Evolutionary conservation across 2,329 filamentous ascomycete species (phyloP), one percentile per base, ranked within the genome.

Genomic region (Talaromyces piceae): DNA sequence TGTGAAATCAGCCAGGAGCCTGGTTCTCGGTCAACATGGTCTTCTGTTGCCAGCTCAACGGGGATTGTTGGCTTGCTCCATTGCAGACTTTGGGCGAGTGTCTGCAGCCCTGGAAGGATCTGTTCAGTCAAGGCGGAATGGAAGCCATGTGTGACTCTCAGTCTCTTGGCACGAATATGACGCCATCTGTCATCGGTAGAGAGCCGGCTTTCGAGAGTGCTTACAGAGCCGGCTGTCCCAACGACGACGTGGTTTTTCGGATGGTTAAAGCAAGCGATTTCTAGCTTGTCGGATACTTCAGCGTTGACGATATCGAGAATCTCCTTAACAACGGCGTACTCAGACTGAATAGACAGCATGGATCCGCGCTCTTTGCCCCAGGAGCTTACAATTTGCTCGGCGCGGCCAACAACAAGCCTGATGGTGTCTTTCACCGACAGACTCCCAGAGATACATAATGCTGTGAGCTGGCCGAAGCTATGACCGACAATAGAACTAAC

Each of bases 221-320:
- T 52, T 0, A 66, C 57, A 0, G 50, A 25, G 23, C 31, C 16
- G 37, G 20, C 13, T 31, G 43, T 33, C 7, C 75, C 75, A 2
- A 70, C 72, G 2, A 79, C 23, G 0, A 71, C 72, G 56, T 73
- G 71, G 52, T 64, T 74, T 3, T 53, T 56, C 0, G 70, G 70
- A 0, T 73, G 71, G 45, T 77, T 78, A 58, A 64, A 74, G 56
- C 76, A 79, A 0, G 77, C 77, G 25, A 79, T 72, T 27, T 50
- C 47, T n/a, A 50, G 20, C 1, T 54, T 56, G 20, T 43, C 27
- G 11, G 39, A 16, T 33, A 23, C 20, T 47, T 45, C 45, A 55
- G 56, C 4, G 33, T 50, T 28, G 20, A 46, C 18, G 16, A 30
- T 26, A 26, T 41, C 20, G 23, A 51, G 37, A 12, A 48, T 45